Conservation (phyloP, 768 basidiomycete species). For the Tephrocybe sp. region DNA sequence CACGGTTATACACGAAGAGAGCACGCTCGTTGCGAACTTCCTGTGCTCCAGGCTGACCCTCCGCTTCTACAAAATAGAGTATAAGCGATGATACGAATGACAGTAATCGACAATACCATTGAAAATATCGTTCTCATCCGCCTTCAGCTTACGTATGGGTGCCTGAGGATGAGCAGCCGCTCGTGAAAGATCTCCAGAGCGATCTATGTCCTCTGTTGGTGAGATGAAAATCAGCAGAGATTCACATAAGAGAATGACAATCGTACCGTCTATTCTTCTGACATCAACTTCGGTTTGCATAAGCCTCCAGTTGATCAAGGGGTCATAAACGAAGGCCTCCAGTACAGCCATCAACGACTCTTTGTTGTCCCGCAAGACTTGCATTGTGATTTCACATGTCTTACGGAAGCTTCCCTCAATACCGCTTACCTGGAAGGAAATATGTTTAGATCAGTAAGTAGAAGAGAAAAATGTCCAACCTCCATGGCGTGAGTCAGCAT, state of each 20-base stretch:
- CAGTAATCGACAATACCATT: constrained; percentile 53
- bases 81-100: background rate
- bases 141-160: constrained; percentile 76
- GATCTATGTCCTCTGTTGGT: constrained; percentile 44
- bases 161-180: constrained; percentile 75
- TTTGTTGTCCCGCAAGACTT: constrained; percentile 92
- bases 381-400: constrained; percentile 98
- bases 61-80: constrained; percentile 34
- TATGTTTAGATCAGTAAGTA: constrained; percentile 6
- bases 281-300: constrained; percentile 81
- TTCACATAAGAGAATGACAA: constrained; percentile 4
- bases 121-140: constrained; percentile 93
- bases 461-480: constrained; percentile 44
- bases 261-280: constrained; percentile 63
- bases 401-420: constrained; percentile 96
- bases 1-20: constrained; percentile 88
- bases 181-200: constrained; percentile 60
- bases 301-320: constrained; percentile 94
- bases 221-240: constrained; percentile 1
- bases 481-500: constrained; percentile 99
- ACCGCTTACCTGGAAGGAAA: constrained; percentile 73
- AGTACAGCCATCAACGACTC: constrained; percentile 99
- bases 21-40: constrained; percentile 93
- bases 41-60: constrained; percentile 59
- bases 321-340: constrained; percentile 98